phyloP scores from a whole-genome alignment of 306 rosid genomes.

The Betula pendula region DNA sequence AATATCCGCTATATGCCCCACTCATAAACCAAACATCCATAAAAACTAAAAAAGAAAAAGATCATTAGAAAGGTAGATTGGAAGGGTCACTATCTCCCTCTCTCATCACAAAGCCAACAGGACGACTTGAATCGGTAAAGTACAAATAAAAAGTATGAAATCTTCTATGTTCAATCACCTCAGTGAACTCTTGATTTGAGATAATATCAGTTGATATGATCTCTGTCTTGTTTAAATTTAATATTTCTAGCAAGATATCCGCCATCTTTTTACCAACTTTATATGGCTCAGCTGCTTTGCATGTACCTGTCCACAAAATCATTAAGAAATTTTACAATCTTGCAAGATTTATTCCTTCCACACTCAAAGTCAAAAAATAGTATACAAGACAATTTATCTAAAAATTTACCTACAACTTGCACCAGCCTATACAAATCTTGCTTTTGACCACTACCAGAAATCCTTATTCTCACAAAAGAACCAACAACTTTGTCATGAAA shows the following conservation, averaged over 20 bases:
- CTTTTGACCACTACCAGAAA: conserved; percentile 94
- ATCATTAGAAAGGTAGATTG: not conserved
- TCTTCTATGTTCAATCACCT: conserved; percentile 60
- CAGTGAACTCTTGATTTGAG: conserved; percentile 98
- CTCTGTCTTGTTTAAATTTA: conserved; percentile 98
- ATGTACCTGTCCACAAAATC: conserved; percentile 71
- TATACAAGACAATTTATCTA: conserved; percentile 17
- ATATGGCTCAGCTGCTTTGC: conserved; percentile 92
- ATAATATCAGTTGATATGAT: conserved; percentile 83
- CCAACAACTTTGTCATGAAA: conserved; percentile 80
- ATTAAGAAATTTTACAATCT: conserved; percentile 17
- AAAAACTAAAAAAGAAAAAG: not conserved
- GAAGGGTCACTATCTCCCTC: not conserved
- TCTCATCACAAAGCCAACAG: not conserved
- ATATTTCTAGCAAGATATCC: conserved; percentile 75
- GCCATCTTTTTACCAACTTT: conserved; percentile 98
- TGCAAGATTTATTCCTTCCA: conserved; percentile 20
- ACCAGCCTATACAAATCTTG: conserved; percentile 99
- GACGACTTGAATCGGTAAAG: not conserved
- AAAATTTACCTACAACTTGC: conserved; percentile 85
- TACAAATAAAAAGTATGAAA: not conserved
- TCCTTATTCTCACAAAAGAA: conserved; percentile 94
- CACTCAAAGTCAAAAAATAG: conserved; percentile 10
- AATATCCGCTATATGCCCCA: not conserved
- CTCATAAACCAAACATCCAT: conserved; percentile 8